phyloP scores from a whole-genome alignment of 169 alveolate species.

The Cryptosporidium ubiquitum region DNA sequence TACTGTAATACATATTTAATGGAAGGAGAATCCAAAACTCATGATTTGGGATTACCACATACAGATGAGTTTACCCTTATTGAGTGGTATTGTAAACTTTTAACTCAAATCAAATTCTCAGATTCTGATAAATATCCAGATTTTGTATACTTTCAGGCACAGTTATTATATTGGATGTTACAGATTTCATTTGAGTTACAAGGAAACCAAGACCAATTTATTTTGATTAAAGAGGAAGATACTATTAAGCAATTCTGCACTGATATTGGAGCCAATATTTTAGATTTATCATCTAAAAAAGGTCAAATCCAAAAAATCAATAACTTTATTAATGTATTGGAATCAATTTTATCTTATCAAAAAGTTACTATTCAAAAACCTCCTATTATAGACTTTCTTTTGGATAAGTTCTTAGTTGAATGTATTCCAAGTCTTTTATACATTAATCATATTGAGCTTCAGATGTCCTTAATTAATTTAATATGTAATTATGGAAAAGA shows the following conservation, averaged over 20 bases:
- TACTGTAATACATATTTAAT: constrained; percentile 1
- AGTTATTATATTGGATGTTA: constrained; percentile 9
- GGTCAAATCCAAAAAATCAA: constrained; percentile 17
- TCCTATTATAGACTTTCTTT: not conserved
- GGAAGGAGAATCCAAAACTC: not conserved
- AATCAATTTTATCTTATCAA: not conserved
- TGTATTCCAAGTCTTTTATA: constrained; percentile 5
- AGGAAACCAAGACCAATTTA: constrained; percentile 29
- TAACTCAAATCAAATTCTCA: constrained; percentile 12
- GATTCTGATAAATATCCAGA: not conserved
- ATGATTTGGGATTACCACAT: not conserved
- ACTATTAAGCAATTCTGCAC: not conserved
- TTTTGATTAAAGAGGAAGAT: not conserved
- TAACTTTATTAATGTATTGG: constrained; percentile 9
- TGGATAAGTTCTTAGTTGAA: constrained; percentile 3
- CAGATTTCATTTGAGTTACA: constrained; percentile 30
- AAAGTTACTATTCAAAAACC: not conserved
- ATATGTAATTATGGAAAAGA: constrained; percentile 4
- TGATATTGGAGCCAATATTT: no score
- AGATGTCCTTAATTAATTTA: not conserved
- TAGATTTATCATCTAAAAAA: constrained; percentile 2
- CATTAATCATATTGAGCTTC: constrained; percentile 37
- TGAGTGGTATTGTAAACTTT: constrained; percentile 32
- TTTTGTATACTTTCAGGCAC: not conserved
- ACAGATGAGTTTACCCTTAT: constrained; percentile 23